Percentiles rank a stretch among this genome's conserved stretches.
These are phyloP conservation scores for Volutella citrinella DNA, from an alignment of 2,329 filamentous ascomycete genomes.

Conservation along the genomic window DNA sequence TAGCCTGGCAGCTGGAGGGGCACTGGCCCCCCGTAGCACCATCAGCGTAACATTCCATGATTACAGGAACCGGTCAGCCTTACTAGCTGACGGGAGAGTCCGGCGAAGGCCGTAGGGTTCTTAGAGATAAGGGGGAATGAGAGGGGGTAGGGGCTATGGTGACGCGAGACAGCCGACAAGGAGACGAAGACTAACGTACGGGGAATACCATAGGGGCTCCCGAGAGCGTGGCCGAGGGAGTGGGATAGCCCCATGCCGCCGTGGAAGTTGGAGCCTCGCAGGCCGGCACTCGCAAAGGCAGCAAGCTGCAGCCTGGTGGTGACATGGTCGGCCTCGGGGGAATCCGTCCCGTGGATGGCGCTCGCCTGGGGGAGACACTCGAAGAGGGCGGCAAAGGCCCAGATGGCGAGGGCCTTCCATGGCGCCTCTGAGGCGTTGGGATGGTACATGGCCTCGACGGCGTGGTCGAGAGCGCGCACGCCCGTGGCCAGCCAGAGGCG, in stretches of 20 bases:
- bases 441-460: slow-evolving; percentile 21
- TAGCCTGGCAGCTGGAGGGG: slow-evolving; percentile 12
- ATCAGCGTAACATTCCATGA: slow-evolving; percentile 5
- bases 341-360: slow-evolving; percentile 8
- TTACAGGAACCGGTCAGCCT: slow-evolving; percentile 15
- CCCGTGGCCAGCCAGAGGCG: slow-evolving; percentile 18
- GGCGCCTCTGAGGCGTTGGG: slow-evolving; percentile 17
- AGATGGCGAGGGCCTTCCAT: slow-evolving; percentile 18
- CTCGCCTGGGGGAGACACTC: slow-evolving; percentile 9
- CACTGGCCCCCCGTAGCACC: too few relatives aligned
- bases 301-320: slow-evolving; percentile 18
- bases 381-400: slow-evolving; percentile 8
- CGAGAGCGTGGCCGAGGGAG: slow-evolving; percentile 14
- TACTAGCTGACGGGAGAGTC: slow-evolving; percentile 1
- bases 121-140: neutral
- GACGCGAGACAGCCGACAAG: slow-evolving; percentile 1
- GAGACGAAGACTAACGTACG: slow-evolving; percentile 12
- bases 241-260: slow-evolving; percentile 11
- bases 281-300: slow-evolving; percentile 20
- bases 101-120: too few relatives aligned
- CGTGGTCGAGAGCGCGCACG: slow-evolving; percentile 19
- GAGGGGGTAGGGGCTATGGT: neutral
- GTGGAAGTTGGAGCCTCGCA: slow-evolving; percentile 18
- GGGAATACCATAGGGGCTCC: slow-evolving; percentile 16
- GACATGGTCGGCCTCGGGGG: slow-evolving; percentile 9